Evolutionary conservation across 305 asterid species (phyloP).

Genomic region (Fraxinus greggii): DNA sequence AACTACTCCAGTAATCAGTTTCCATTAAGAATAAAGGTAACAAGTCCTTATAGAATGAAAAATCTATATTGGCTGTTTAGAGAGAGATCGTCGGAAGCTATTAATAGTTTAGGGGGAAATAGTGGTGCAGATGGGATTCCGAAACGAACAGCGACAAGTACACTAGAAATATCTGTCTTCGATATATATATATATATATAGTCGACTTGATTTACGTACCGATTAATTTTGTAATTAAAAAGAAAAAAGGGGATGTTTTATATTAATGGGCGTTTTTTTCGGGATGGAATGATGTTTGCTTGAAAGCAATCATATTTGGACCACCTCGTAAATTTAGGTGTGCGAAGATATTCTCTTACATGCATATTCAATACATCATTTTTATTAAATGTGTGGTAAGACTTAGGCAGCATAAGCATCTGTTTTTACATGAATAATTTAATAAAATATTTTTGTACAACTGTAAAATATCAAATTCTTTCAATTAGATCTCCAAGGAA

Average conservation of each 20-base stretch:
- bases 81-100: neutral
- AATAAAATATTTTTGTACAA: too few relatives aligned
- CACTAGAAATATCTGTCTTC: neutral
- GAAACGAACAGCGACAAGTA: neutral
- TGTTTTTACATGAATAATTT: neutral
- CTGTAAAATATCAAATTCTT: too few relatives aligned
- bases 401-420: neutral
- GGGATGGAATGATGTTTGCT: neutral
- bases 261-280: neutral
- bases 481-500: neutral
- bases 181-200: too few relatives aligned
- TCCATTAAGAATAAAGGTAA: slow-evolving; percentile 27
- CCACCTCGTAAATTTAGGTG: neutral
- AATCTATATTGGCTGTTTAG: neutral
- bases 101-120: neutral
- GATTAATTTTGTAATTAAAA: neutral
- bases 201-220: neutral
- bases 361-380: neutral
- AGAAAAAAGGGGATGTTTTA: neutral
- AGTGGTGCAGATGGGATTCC: neutral
- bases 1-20: slow-evolving; percentile 26
- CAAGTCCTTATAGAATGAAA: neutral
- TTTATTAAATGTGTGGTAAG: neutral
- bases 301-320: neutral
- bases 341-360: neutral